Base-by-base conservation (phyloP, 2,329 filamentous ascomycete species). In the Penicillium occitanis region DNA sequence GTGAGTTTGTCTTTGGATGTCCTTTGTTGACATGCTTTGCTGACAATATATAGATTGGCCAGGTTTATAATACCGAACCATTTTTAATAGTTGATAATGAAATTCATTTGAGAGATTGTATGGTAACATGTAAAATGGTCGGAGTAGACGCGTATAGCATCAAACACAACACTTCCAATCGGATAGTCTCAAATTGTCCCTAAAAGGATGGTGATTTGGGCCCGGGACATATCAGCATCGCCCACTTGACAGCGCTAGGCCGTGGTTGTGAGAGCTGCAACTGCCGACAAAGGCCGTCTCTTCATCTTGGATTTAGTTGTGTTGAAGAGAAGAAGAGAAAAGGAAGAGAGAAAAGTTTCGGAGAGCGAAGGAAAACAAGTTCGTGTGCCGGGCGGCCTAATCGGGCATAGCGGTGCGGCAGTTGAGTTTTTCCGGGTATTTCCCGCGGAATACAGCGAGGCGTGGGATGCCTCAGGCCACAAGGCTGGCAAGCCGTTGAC, bases 281-380 rank as follows among this genome's bases (percentile, higher is more conserved):
- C 80, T 84, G 83, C 76, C 78, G 76, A 78, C 22, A 80, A 76
- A 84, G 85, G 85, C 86, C 85, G 82, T 83, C 88, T 91, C 90
- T 86, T 93, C 90, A 90, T 84, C 77, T 87, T 88, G 89, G 88
- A 86, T 87, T 87, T 92, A 92, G 89, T 92, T 91, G 88, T 85
- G 79, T 80, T 83, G 85, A 80, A 83, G 85, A 80, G 80, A 82
- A 68, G 67, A 69, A 69, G 63, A 68, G 68, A 28, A 64, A 35
- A 50, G 58, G 63, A 59, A 59, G 66, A 67, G 65, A 69, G 44
- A 44, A 30, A 70, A 66, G 61, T 46, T 68, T 61, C 64, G 59
- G 71, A 71, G 69, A 66, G 63, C 53, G 64, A 63, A 53, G 66
- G 44, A 64, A 63, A 67, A 57, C 53, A 37, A 14, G n/a, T 57